Base-by-base conservation (phyloP, 345 rosid species). In the Punica granatum region DNA sequence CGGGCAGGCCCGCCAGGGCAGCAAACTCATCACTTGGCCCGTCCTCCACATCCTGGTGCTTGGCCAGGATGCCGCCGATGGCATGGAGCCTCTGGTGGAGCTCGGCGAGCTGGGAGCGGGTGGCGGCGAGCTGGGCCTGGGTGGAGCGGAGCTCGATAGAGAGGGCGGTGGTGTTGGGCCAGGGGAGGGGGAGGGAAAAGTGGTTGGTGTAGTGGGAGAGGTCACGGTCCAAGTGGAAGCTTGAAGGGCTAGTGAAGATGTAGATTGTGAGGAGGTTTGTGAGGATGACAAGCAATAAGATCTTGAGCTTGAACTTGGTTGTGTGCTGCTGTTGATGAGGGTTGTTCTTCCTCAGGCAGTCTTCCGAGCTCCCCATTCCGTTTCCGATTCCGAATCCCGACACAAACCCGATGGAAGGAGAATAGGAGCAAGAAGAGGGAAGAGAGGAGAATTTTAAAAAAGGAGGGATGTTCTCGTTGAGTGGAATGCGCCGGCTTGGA, bases 251-350 rank as follows among this genome's bases (percentile, higher is more conserved):
- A 2, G 77, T 33, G 63, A 81, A 65, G 58, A 81, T 34, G 69
- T 70, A 81, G 71, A 78, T 43, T 0, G 87, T 79, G 67, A 82
- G 75, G 70, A 82, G 76, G 76, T 78, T 82, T 39, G 85, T 77
- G 7, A 79, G 43, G 34, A 83, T 48, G 30, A 79, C 61, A 33
- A 83, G 64, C 41, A 76, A 0, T 30, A 79, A 58, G 35, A 81
- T 63, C 68, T 70, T 82, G 71, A 81, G 70, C 85, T 69, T 80
- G 74, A 18, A 72, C 70, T 28, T 78, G 60, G 18, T 39, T 3
- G 66, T 49, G 11, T 61, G 34, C 10, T 71, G 67, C n/a, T 65
- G 69, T 11, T 48, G 53, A n/a, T 48, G 53, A 10, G 30, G 14
- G 25, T 53, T 49, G 44, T 13, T 41, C 25, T 63, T 73, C 74